Conservation (phyloP, 371 early-diverging fungal species). For the Nematocida major region DNA sequence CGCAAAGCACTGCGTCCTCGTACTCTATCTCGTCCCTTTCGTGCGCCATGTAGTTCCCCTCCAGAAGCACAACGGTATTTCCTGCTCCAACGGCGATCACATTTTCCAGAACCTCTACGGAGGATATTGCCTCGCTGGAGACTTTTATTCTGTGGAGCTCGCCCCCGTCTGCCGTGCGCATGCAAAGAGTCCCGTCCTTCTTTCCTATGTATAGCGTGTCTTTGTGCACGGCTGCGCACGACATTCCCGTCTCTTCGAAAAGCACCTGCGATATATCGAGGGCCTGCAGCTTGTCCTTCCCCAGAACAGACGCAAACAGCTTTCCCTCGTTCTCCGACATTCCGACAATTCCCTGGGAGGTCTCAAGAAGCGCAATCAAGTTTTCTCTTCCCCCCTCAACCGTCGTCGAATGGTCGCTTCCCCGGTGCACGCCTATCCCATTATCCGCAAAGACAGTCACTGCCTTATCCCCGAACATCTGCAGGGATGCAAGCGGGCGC, state of each 20-base stretch:
- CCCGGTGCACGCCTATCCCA: constrained; percentile 14
- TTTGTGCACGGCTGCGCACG: not conserved
- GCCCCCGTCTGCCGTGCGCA: not conserved
- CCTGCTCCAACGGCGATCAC: constrained; percentile 12
- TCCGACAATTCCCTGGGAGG: not conserved
- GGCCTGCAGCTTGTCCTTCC: constrained; percentile 3
- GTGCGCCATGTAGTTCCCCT: not conserved
- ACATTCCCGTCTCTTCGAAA: constrained; percentile 28
- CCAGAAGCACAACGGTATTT: not conserved
- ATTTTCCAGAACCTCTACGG: not conserved
- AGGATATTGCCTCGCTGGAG: not conserved
- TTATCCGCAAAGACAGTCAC: constrained; percentile 39
- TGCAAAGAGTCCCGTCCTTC: constrained; percentile 9
- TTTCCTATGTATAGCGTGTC: constrained; percentile 18
- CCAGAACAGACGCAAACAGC: not conserved
- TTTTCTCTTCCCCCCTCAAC: constrained; percentile 33
- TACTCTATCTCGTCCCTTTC: constrained; percentile 33
- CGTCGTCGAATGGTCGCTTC: not conserved
- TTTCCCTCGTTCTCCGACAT: constrained; percentile 24
- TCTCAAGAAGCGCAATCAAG: not conserved
- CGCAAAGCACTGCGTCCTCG: constrained; percentile 37
- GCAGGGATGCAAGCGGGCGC: not conserved
- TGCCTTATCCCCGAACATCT: not conserved
- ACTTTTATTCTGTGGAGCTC: not conserved
- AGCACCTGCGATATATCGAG: not conserved